Evolutionary conservation across 108 stramenopile species (phyloP).

Genomic region (Bacterosira constricta): DNA sequence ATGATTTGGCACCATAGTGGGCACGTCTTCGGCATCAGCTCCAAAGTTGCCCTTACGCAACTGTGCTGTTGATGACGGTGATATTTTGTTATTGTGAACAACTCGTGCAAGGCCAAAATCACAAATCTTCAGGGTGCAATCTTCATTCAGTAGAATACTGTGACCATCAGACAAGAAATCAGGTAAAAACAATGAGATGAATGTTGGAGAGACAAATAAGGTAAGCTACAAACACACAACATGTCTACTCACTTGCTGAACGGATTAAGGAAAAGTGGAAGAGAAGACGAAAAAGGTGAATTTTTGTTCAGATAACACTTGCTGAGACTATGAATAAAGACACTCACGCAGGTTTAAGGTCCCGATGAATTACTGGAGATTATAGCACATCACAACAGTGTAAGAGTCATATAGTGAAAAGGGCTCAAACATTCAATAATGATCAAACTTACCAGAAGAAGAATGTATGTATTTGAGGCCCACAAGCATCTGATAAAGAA

Average conservation of each 20-base stretch:
- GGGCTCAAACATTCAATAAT: background rate
- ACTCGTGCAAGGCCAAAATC: slow-evolving; percentile 98
- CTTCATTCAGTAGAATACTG: slow-evolving; percentile 96
- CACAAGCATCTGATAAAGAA: slow-evolving; percentile 97
- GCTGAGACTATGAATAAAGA: background rate
- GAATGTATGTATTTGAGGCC: slow-evolving; percentile 96
- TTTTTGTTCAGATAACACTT: background rate
- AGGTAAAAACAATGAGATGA: background rate
- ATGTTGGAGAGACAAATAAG: background rate
- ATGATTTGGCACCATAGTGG: background rate
- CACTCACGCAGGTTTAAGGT: slow-evolving; percentile 63
- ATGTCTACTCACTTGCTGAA: slow-evolving; percentile 25
- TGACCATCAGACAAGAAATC: slow-evolving; percentile 33
- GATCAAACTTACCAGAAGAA: slow-evolving; percentile 39
- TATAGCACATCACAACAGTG: slow-evolving; percentile 5
- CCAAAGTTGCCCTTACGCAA: background rate
- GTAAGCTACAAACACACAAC: background rate
- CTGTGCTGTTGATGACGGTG: slow-evolving; percentile 15
- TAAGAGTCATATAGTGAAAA: background rate
- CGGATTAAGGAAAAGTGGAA: too few species aligned
- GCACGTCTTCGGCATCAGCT: slow-evolving; percentile 4
- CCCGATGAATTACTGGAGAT: slow-evolving; percentile 92
- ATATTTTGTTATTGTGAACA: slow-evolving; percentile 59
- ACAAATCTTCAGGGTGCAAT: slow-evolving; percentile 98
- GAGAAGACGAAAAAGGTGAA: background rate